A percentile compares a stretch with the other conserved stretches of the same genome.
These are phyloP conservation scores for Aureobasidium sp. DNA, from an alignment of 2,329 filamentous ascomycete species.

Conservation along the genomic window DNA sequence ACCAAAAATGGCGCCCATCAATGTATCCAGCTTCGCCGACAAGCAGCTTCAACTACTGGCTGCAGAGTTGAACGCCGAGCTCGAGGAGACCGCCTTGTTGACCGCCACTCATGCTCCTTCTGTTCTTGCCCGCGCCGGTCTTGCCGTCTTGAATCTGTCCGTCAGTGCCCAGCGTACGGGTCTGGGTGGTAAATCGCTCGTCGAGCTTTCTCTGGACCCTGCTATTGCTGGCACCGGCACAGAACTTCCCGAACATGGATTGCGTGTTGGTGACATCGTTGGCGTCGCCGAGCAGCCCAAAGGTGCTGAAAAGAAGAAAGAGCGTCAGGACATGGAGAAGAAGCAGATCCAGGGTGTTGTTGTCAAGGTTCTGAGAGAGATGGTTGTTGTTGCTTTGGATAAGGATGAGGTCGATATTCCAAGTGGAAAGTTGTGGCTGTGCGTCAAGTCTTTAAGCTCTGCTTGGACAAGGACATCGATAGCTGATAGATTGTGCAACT, in stretches of 20 bases:
- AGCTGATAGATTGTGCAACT: constrained; percentile 29
- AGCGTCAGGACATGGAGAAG: constrained; percentile 63
- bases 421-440: constrained; percentile 55
- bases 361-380: constrained; percentile 52
- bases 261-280: constrained; percentile 72
- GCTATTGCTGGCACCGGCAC: constrained; percentile 49
- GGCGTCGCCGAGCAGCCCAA: constrained; percentile 67
- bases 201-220: constrained; percentile 71
- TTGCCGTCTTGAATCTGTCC: constrained; percentile 69
- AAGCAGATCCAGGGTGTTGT: constrained; percentile 66
- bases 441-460: constrained; percentile 30
- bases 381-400: constrained; percentile 62
- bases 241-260: constrained; percentile 63
- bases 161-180: constrained; percentile 76
- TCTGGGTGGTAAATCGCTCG: constrained; percentile 79
- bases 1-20: constrained; percentile 28
- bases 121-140: constrained; percentile 66
- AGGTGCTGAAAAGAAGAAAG: constrained; percentile 62
- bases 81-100: constrained; percentile 61
- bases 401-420: constrained; percentile 53
- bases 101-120: constrained; percentile 61
- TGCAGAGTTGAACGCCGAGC: constrained; percentile 64
- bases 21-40: constrained; percentile 61
- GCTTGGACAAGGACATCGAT: constrained; percentile 11
- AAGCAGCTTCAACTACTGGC: constrained; percentile 65